These are phyloP conservation scores for Parastagonospora avenae DNA, from an alignment of 2,329 filamentous ascomycete species.

Conservation along the genomic window DNA sequence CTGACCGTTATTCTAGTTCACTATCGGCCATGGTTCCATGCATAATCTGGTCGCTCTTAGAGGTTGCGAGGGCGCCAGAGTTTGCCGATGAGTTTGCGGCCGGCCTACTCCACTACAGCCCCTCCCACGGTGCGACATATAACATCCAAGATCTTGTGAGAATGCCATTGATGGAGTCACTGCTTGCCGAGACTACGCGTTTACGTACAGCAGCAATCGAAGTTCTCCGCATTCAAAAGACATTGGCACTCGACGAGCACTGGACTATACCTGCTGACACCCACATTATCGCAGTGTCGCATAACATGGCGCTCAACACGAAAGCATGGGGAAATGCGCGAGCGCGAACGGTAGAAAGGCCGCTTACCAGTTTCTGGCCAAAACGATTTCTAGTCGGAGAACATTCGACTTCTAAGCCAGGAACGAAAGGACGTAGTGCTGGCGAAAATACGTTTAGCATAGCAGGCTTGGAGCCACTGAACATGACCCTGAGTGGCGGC, in stretches of 20 bases:
- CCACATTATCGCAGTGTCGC: constrained; percentile 26
- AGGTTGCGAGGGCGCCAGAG: constrained; percentile 24
- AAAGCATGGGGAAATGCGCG: constrained; percentile 28
- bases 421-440: not conserved
- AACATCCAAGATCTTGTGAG: constrained; percentile 20
- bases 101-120: constrained; percentile 11
- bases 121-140: constrained; percentile 12
- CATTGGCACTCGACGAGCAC: constrained; percentile 22
- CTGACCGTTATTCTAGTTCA: constrained; percentile 18
- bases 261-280: constrained; percentile 25
- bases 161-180: constrained; percentile 29
- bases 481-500: constrained; percentile 10
- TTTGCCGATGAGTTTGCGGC: constrained; percentile 20
- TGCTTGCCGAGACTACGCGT: constrained; percentile 31
- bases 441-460: constrained; percentile 11
- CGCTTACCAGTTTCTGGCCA: constrained; percentile 35
- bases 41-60: constrained; percentile 33
- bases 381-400: constrained; percentile 28
- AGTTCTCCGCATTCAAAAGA: constrained; percentile 10
- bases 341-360: constrained; percentile 16
- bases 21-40: constrained; percentile 20
- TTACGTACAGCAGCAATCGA: constrained; percentile 21
- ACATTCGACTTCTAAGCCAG: not conserved
- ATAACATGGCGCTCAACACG: constrained; percentile 29
- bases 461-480: constrained; percentile 20